Base-by-base conservation (phyloP, 768 basidiomycete genomes). In the Cystofilobasidium ferigula region DNA sequence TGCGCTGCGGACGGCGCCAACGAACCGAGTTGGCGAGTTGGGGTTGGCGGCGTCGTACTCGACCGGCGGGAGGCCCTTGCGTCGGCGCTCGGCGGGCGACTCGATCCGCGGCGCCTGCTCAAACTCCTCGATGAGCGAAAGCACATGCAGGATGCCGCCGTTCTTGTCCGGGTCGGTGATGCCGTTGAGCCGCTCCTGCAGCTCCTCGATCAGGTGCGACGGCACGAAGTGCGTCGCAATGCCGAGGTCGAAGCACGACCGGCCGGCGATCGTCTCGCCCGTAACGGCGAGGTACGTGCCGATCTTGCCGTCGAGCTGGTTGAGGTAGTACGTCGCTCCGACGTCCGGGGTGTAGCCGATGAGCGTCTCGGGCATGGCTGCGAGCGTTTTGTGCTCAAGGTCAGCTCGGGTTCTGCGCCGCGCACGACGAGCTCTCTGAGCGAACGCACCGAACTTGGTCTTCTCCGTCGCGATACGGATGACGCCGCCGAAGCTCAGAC, bases 271-370 rank as follows among this genome's bases (percentile, higher is more conserved):
- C 0, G 78, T 78, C 54, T 85, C 82, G 8, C 85, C 84, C 12
- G 93, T 97, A 70, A 99, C 77, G 14, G 85, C 89, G 48, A 98
- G 83, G 78, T 94, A 99, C n/a, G 90, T 87, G 47, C 95, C 95
- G 53, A 98, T 73, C 70, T 90, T 80, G 14, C 95, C 95, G 73
- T 99, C 95, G 68, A 97, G 77, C 69, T 86, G 83, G 42, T 91
- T 85, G 58, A 99, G 79, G 79, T 91, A 93, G 78, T 84, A 88
- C 71, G 83, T 91, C 34, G 86, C 87, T 24, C 95, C 95, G 30
- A 99, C 66, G 47, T 51, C 57, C 24, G 42, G 61, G 69, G 78
- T 84, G 73, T 88, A 90, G 51, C 87, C 88, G 71, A 92, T 91
- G 72, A 87, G 88, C 16, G 88, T 91, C 78, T 99, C 95, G 20